Evolutionary conservation across 2,329 filamentous ascomycete species (phyloP), one percentile per base, ranked within the genome.

Genomic region (Fusarium ramigenum): DNA sequence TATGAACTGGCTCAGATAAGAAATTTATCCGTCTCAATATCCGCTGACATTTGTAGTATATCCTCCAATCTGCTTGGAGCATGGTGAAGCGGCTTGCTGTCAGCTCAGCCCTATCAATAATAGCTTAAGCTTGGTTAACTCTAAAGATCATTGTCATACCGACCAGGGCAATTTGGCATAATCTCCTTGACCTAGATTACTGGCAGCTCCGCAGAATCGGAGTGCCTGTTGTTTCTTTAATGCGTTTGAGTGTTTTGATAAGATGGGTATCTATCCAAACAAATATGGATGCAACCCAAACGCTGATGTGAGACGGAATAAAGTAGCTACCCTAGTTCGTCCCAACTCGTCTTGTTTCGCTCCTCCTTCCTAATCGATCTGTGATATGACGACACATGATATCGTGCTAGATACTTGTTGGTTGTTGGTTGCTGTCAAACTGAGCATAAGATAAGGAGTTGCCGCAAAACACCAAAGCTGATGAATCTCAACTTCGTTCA

Each of bases 251-350:
- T n/a, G n/a, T n/a, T n/a, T n/a, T n/a, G n/a, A n/a, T n/a, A n/a
- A n/a, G n/a, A n/a, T 25, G 4, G 16, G 23, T 1, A 44, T 0
- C 43, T 9, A 25, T 7, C 43, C 4, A 25, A 9, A 9, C 1
- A 44, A 18, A 44, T 1, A 36, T 30, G 19, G 16, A 54, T 50
- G 23, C 30, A 28, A 37, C 23, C 32, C 32, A 49, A 37, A 16
- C 9, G 63, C 63, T 67, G 44, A 53, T 49, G 63, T 50, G 39
- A 59, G 57, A 60, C 34, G 37, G 34, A 14, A 46, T 19, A 14
- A 25, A 18, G 32, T 34, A 34, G 18, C 36, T 19, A 37, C n/a
- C 43, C 61, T 37, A 46, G 40, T 46, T 60, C 53, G 30, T 46
- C 21, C 54, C 44, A 67, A 23, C 19, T 56, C 23, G 5, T 46